These are phyloP conservation scores for Penicillium brasilianum DNA, from an alignment of 2,329 filamentous ascomycete genomes.

Conservation along the genomic window DNA sequence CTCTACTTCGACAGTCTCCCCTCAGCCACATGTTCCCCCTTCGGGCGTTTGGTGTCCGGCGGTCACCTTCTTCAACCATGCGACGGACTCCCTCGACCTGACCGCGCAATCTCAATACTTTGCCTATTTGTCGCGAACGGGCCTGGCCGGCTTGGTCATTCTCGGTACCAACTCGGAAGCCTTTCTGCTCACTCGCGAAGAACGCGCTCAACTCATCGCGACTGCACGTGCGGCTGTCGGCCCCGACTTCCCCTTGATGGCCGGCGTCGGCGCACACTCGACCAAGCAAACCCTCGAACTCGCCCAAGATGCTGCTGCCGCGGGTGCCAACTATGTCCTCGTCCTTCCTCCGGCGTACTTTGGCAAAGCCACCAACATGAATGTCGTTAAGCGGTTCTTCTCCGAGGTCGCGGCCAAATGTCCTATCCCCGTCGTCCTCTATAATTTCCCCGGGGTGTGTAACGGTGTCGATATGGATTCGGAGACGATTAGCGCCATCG, in stretches of 20 bases:
- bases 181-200: slow-evolving; percentile 62
- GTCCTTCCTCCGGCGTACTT: slow-evolving; percentile 69
- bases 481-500: slow-evolving; percentile 61
- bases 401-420: slow-evolving; percentile 58
- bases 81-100: slow-evolving; percentile 55
- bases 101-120: slow-evolving; percentile 57
- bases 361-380: slow-evolving; percentile 63
- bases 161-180: slow-evolving; percentile 62
- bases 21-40: slow-evolving; percentile 28
- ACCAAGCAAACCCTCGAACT: slow-evolving; percentile 66
- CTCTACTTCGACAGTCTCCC: slow-evolving; percentile 14
- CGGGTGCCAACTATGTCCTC: slow-evolving; percentile 66
- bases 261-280: slow-evolving; percentile 67
- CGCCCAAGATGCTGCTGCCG: slow-evolving; percentile 61
- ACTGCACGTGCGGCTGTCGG: slow-evolving; percentile 59
- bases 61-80: slow-evolving; percentile 59
- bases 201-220: slow-evolving; percentile 60
- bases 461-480: slow-evolving; percentile 71
- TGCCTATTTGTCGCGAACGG: slow-evolving; percentile 55
- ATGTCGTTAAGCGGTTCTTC: slow-evolving; percentile 64
- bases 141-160: slow-evolving; percentile 59
- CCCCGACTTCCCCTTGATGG: slow-evolving; percentile 62
- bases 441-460: slow-evolving; percentile 71
- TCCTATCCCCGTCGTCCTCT: slow-evolving; percentile 64
- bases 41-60: slow-evolving; percentile 57